Conservation (phyloP, 2,329 filamentous ascomycete genomes). For the Metarhizium brunneum region DNA sequence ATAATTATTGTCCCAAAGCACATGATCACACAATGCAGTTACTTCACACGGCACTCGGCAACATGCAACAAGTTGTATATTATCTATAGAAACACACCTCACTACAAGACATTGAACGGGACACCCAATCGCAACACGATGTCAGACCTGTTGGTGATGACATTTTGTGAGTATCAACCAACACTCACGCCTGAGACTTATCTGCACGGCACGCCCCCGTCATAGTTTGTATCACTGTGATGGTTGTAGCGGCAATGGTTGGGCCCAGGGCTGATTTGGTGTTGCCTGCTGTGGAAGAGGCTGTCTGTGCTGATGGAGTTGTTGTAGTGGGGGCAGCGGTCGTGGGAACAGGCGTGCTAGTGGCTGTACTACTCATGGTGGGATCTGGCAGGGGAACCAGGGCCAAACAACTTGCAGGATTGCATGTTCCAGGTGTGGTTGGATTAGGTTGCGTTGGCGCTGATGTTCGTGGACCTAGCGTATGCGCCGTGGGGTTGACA, state of each 20-base stretch:
- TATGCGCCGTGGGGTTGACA: neutral
- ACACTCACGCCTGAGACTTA: no score
- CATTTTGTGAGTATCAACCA: no score
- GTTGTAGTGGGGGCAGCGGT: no score
- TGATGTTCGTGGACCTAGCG: neutral
- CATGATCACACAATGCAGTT: no score
- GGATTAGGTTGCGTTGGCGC: neutral
- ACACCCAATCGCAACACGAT: neutral
- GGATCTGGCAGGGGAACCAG: neutral
- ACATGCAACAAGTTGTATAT: neutral
- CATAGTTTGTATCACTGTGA: no score
- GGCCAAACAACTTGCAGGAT: neutral
- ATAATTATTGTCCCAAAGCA: no score
- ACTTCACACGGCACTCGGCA: neutral
- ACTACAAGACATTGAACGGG: neutral
- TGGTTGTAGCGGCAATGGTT: no score
- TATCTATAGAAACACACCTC: neutral
- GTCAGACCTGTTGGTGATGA: neutral
- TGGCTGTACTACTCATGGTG: neutral
- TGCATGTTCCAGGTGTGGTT: neutral
- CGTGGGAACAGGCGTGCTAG: no score
- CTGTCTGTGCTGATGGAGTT: no score
- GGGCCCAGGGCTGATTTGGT: no score
- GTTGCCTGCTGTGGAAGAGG: no score
- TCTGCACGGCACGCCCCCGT: no score